Conservation (phyloP, 2,329 filamentous ascomycete genomes). For the Penicillium sclerotigenum region DNA sequence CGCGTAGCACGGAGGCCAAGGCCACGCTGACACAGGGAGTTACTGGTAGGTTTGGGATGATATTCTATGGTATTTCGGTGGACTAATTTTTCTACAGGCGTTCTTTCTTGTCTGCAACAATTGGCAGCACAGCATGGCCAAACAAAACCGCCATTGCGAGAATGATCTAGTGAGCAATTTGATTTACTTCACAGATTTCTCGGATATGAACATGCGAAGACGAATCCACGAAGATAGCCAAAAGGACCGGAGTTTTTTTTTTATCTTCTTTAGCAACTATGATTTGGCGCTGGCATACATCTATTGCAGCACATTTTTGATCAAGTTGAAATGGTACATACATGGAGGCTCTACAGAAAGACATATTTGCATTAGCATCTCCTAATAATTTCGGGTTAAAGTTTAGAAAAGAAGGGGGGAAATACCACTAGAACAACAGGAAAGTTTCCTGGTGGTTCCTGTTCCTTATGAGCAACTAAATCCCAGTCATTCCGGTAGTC, state of each 20-base stretch:
- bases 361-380: background rate
- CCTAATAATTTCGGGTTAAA: background rate
- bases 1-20: conserved; percentile 80
- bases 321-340: background rate
- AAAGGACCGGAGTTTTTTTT: conserved; percentile 9
- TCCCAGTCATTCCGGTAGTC: background rate
- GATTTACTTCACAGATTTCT: background rate
- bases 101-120: conserved; percentile 54
- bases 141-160: conserved; percentile 22
- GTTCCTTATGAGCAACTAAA: background rate
- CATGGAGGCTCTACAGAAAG: background rate
- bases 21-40: conserved; percentile 87
- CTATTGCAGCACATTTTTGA: background rate
- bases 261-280: conserved; percentile 2
- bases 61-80: conserved; percentile 5
- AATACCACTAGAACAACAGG: background rate
- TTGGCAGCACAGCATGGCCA: conserved; percentile 34
- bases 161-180: background rate
- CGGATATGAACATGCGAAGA: conserved; percentile 6
- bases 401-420: background rate
- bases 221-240: conserved; percentile 12
- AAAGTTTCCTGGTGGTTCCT: background rate
- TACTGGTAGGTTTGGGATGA: conserved; percentile 61
- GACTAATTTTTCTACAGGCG: conserved; percentile 38
- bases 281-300: conserved; percentile 1